Evolutionary conservation across 371 early-diverging fungal genomes (phyloP), one percentile per base, ranked within the genome.

Genomic region (Hamiltosporidium tvaerminnensis): DNA sequence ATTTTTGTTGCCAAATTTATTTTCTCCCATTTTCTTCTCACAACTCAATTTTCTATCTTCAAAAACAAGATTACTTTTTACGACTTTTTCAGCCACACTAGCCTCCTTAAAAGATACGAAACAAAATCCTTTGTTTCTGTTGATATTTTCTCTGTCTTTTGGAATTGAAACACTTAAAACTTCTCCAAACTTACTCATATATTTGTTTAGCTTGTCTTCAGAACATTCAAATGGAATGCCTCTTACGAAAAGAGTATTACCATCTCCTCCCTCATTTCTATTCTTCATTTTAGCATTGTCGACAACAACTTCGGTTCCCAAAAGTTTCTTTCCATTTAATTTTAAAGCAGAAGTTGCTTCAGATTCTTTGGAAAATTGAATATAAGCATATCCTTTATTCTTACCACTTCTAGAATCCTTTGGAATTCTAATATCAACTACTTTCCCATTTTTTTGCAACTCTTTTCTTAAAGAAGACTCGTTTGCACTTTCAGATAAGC

Each of bases 301-400:
- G n/a, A 74, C 69, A n/a, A 36, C 53, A n/a, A 71, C 65, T 41
- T 67, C 58, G 16, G 65, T 39, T 2, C 72, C 75, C 30, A 71
- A 53, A 33, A 71, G 37, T 23, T 63, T 67, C 49, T 69, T 74
- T 10, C 61, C 68, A 59, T 69, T 59, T 0, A 74, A 66, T 50
- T 69, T 61, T 12, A 72, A 50, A 37, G 59, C 64, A 54, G 69
- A 68, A 41, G 66, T 53, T 41, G 73, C 74, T 31, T 68, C 64
- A 12, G 61, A 59, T 58, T 71, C 61, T 32, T 64, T 65, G 33
- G 63, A 53, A 59, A 76, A 78, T 68, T 76, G 75, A 59, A 78
- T 65, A 74, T 74, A 78, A 36, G 63, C 72, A 65, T 74, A 78
- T 9, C 79, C 79, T 63, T 76, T 78, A 59, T 74, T 72, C 33